Conservation (phyloP, 140 eudicot species). For the Flaveria floridana region DNA sequence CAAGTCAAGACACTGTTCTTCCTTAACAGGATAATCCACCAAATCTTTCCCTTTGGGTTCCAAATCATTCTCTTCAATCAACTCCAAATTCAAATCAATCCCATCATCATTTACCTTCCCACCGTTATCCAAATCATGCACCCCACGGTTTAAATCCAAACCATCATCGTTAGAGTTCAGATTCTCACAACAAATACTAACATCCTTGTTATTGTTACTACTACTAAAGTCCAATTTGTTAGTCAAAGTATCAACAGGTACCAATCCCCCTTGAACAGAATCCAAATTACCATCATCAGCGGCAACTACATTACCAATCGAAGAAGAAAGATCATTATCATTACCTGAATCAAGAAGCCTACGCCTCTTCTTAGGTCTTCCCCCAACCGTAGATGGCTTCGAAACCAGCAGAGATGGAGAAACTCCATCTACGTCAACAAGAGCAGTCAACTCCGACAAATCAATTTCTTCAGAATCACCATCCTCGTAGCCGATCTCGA, state of each 20-base stretch:
- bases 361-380: conserved; percentile 38
- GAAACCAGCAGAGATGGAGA: neutral
- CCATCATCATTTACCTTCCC: conserved; percentile 19
- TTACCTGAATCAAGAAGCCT: conserved; percentile 41
- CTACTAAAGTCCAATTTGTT: conserved; percentile 15
- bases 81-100: conserved; percentile 43
- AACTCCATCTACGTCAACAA: conserved; percentile 27
- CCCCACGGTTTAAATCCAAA: conserved; percentile 38
- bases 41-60: conserved; percentile 35
- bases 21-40: conserved; percentile 24
- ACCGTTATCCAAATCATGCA: conserved; percentile 25
- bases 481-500: conserved; percentile 56
- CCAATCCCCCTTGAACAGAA: conserved; percentile 26
- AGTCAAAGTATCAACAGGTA: neutral
- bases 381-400: conserved; percentile 28
- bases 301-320: conserved; percentile 22
- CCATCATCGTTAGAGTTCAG: conserved; percentile 21
- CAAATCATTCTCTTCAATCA: conserved; percentile 43
- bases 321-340: conserved; percentile 16
- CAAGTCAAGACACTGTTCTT: conserved; percentile 53
- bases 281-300: conserved; percentile 23
- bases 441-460: conserved; percentile 33
- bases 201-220: conserved; percentile 18
- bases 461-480: conserved; percentile 66
- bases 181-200: conserved; percentile 17